Evolutionary conservation across 2,329 filamentous ascomycete species (phyloP).

Genomic region (Penicillium brevicompactum): DNA sequence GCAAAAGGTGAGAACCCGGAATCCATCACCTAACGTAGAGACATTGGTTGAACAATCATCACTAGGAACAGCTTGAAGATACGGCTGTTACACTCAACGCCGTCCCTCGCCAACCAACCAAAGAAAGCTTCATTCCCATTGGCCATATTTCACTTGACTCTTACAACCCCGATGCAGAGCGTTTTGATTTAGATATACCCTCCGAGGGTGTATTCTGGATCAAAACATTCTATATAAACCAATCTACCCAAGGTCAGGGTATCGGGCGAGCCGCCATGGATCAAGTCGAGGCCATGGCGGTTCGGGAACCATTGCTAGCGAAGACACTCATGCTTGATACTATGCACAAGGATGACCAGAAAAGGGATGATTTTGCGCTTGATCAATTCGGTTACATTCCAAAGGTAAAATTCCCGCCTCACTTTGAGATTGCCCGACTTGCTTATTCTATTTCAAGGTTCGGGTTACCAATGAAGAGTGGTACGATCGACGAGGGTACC

Average conservation of each 20-base stretch:
- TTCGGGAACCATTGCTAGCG: constrained; percentile 15
- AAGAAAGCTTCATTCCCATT: constrained; percentile 16
- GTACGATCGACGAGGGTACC: constrained; percentile 25
- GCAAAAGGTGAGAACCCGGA: not conserved
- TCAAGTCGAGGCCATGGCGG: constrained; percentile 22
- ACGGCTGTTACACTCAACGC: constrained; percentile 21
- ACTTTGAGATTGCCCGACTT: not conserved
- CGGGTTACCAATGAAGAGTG: constrained; percentile 22
- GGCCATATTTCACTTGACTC: constrained; percentile 25
- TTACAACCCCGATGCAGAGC: constrained; percentile 13
- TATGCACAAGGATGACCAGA: constrained; percentile 17
- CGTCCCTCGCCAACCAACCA: constrained; percentile 12
- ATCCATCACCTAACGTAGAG: not conserved
- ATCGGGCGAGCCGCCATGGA: constrained; percentile 25
- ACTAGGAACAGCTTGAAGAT: constrained; percentile 9
- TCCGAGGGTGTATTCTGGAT: constrained; percentile 19
- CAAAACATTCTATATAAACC: constrained; percentile 20
- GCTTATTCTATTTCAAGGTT: not conserved
- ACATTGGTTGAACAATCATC: not conserved
- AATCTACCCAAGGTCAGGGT: constrained; percentile 16
- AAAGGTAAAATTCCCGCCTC: constrained; percentile 11
- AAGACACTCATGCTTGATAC: constrained; percentile 24
- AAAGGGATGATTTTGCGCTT: constrained; percentile 19
- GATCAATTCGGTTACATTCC: constrained; percentile 10
- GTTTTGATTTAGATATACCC: constrained; percentile 13